Evolutionary conservation across 176 grass and related monocot genomes (phyloP), one percentile per base, ranked within the genome.

Genomic region (Oryza punctata): DNA sequence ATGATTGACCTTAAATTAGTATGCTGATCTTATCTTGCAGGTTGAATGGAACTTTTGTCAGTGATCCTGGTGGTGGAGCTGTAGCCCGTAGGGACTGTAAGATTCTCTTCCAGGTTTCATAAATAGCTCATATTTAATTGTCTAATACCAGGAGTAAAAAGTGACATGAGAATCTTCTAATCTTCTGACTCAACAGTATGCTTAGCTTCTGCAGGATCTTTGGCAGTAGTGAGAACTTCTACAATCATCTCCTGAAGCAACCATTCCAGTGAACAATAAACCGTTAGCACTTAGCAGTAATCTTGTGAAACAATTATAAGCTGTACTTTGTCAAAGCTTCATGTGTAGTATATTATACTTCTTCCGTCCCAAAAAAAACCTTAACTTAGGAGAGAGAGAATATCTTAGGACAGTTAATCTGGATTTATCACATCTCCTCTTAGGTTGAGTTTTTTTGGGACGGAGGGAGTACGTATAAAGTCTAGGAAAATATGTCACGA

Each of bases 21-120:
- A 77, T 49, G 44, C 70, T 87, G 78, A 69, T 74, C 74, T 78
- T 46, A 79, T 64, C 46, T 50, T 74, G 68, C 78, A 69, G 63
- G 30, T 73, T 46, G 73, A 78, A 43, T 47, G 84, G 60, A 90
- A 73, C 68, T 78, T 74, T 71, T 82, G 61, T 63, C 73, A 74
- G 68, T 83, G 84, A 90, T 86, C 74, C 78, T 86, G 54, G 28
- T 28, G 75, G 74, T 50, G 73, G 8, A 74, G 50, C 16, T 54
- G 18, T 19, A 90, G 86, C 82, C 74, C 83, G 70, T 67, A 41
- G 45, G 75, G 35, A 43, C 84, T 74, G 88, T 86, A 78, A 86
- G 88, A 86, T 90, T 86, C 61, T 69, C 68, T 74, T 83, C 61
- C 79, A 79, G 74, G 74, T 79, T 23, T 79, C 60, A 79, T 69